phyloP scores from a whole-genome alignment of 495 filamentous ascomycete genomes.

The Annulohypoxylon stygium region DNA sequence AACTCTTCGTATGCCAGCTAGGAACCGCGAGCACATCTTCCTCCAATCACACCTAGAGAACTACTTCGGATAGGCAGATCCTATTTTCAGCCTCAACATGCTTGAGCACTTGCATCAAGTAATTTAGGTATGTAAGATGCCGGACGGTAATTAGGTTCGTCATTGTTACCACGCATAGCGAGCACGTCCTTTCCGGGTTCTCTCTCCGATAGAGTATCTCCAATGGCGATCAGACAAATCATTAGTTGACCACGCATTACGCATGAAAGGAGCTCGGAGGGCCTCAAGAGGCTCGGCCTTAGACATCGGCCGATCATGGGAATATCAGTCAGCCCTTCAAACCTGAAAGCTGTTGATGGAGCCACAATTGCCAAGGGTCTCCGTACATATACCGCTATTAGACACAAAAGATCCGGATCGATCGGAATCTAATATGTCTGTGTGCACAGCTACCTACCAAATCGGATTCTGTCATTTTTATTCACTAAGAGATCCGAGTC shows the following conservation, averaged over 20 bases:
- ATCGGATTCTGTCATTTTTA: conserved; percentile 45
- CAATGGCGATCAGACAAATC: conserved; percentile 9
- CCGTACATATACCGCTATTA: conserved; percentile 31
- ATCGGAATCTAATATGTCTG: conserved; percentile 45
- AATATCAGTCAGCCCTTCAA: conserved; percentile 34
- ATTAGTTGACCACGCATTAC: conserved; percentile 7
- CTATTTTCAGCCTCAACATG: conserved; percentile 46
- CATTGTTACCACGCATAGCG: conserved; percentile 14
- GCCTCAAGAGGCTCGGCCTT: conserved; percentile 28
- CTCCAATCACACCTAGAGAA: conserved; percentile 40
- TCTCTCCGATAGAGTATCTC: conserved; percentile 8
- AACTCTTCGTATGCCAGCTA: background rate
- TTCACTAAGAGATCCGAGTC: conserved; percentile 39
- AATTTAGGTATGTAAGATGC: background rate
- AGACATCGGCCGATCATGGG: conserved; percentile 34
- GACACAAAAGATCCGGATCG: conserved; percentile 47
- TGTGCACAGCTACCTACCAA: conserved; percentile 30
- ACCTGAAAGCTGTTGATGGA: conserved; percentile 20
- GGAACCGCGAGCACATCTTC: conserved; percentile 8
- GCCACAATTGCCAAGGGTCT: conserved; percentile 29
- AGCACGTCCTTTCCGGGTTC: background rate
- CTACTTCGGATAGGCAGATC: conserved; percentile 31
- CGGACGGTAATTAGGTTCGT: background rate
- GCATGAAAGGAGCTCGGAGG: conserved; percentile 25
- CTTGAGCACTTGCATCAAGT: conserved; percentile 29